phyloP scores from a whole-genome alignment of 495 filamentous ascomycete genomes.

The Daldinia bambusicola region DNA sequence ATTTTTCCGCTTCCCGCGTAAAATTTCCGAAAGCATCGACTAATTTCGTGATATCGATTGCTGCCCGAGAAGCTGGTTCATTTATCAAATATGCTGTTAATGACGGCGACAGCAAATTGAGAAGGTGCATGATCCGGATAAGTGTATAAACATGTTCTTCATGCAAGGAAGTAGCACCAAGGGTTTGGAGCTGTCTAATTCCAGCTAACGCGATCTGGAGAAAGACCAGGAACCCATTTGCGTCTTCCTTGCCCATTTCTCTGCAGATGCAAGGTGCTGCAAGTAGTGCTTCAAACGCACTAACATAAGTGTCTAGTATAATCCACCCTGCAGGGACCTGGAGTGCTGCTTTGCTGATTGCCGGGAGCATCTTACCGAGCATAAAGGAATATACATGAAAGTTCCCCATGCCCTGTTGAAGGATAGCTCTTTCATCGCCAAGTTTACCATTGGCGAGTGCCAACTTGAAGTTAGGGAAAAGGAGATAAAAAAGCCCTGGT shows the following conservation, averaged over 20 bases:
- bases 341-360: constrained; percentile 48
- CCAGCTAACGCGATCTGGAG: constrained; percentile 35
- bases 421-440: constrained; percentile 51
- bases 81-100: constrained; percentile 44
- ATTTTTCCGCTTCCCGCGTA: constrained; percentile 30
- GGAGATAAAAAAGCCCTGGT: constrained; percentile 60
- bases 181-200: constrained; percentile 18
- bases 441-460: constrained; percentile 56
- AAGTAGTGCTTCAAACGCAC: constrained; percentile 45
- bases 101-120: constrained; percentile 45
- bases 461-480: constrained; percentile 62
- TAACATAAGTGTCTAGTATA: constrained; percentile 54
- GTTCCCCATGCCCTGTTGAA: constrained; percentile 55
- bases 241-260: constrained; percentile 41
- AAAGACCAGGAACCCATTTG: constrained; percentile 38
- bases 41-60: constrained; percentile 15
- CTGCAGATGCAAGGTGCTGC: constrained; percentile 41
- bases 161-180: constrained; percentile 13
- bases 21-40: constrained; percentile 38
- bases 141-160: constrained; percentile 33
- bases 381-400: constrained; percentile 55
- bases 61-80: constrained; percentile 31
- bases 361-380: constrained; percentile 56
- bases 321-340: constrained; percentile 45
- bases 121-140: constrained; percentile 26